These are phyloP conservation scores for Gymnopilus junonius DNA, from an alignment of 768 basidiomycete genomes.

Conservation along the genomic window DNA sequence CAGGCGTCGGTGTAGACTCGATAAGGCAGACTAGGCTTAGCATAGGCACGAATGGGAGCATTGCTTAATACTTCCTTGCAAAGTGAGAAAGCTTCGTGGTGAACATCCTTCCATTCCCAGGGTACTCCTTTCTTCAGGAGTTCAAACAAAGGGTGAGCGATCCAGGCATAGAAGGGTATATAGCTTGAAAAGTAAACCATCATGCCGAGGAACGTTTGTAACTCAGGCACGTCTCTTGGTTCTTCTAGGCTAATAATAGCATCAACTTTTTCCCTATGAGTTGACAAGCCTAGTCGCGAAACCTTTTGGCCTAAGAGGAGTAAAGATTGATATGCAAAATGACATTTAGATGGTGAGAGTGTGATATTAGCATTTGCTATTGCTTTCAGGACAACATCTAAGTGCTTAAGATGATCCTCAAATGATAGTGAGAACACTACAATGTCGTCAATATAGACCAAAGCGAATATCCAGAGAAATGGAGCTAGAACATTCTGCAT, in stretches of 20 bases:
- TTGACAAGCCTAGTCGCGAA: too few species aligned
- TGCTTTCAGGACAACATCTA: constrained; percentile 32
- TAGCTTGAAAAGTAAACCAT: constrained; percentile 40
- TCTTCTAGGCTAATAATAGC: constrained; percentile 33
- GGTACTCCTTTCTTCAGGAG: constrained; percentile 32
- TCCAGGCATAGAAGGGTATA: constrained; percentile 38
- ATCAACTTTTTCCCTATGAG: constrained; percentile 39
- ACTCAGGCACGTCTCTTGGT: constrained; percentile 27
- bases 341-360: constrained; percentile 38
- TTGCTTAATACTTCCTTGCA: constrained; percentile 30
- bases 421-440: constrained; percentile 34
- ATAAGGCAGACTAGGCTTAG: constrained; percentile 33
- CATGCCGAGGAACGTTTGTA: constrained; percentile 42
- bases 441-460: constrained; percentile 50
- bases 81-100: constrained; percentile 31
- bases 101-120: constrained; percentile 25
- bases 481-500: constrained; percentile 42
- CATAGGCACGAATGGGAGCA: constrained; percentile 37
- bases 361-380: constrained; percentile 34
- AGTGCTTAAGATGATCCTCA: constrained; percentile 34
- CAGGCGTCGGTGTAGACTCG: constrained; percentile 40
- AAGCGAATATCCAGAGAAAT: constrained; percentile 41
- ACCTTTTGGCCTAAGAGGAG: constrained; percentile 42
- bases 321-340: constrained; percentile 35
- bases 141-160: constrained; percentile 36